Conservation (phyloP, 257 asterid species). For the Scutellaria baicalensis region DNA sequence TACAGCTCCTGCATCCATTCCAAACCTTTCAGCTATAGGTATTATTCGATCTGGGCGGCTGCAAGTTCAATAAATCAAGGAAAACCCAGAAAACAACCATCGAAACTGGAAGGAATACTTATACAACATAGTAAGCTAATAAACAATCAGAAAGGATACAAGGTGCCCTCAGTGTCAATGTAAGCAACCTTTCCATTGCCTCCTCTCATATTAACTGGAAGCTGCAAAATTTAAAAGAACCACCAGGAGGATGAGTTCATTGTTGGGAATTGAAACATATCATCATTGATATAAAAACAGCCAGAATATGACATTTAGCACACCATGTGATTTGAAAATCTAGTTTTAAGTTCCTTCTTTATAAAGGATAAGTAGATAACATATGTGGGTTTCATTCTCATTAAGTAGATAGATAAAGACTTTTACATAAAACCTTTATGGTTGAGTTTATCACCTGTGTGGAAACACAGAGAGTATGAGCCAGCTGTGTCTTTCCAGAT, state of each 20-base stretch:
- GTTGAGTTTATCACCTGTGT: constrained; percentile 60
- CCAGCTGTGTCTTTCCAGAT: constrained; percentile 99
- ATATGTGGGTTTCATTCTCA: background rate
- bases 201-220: constrained; percentile 86
- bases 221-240: constrained; percentile 44
- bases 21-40: constrained; percentile 96
- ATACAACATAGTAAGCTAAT: background rate
- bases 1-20: constrained; percentile 99
- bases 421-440: background rate
- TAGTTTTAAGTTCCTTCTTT: background rate
- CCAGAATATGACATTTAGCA: background rate
- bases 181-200: constrained; percentile 99
- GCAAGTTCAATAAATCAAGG: constrained; percentile 36
- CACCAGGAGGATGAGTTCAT: background rate
- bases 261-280: background rate
- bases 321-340: background rate
- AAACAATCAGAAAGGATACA: constrained; percentile 59
- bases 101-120: background rate
- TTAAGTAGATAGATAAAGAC: background rate
- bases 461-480: constrained; percentile 93
- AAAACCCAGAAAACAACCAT: background rate
- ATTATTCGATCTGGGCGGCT: constrained; percentile 97
- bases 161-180: constrained; percentile 94
- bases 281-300: background rate
- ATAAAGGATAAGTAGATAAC: background rate